Conservation (phyloP, 495 filamentous ascomycete genomes). For the Penicillium salamii region DNA sequence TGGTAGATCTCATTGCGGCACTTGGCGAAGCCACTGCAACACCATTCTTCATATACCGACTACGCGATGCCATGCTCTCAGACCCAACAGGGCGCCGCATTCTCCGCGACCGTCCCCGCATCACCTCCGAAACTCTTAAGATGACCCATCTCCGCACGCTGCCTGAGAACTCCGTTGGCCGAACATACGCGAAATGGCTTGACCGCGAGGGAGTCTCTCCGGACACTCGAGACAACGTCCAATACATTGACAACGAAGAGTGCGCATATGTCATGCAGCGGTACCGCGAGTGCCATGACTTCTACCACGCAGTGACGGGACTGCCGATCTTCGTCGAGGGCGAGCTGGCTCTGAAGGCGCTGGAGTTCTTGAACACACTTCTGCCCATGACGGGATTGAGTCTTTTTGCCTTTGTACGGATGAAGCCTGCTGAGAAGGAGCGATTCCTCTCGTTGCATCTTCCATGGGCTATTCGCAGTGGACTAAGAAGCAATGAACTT, state of each 20-base stretch:
- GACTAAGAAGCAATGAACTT: constrained; percentile 70
- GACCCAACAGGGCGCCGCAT: constrained; percentile 85
- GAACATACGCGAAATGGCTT: constrained; percentile 81
- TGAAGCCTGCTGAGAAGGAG: constrained; percentile 72
- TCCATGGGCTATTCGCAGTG: constrained; percentile 89
- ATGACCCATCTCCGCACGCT: constrained; percentile 68
- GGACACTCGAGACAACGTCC: constrained; percentile 76
- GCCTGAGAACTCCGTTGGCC: constrained; percentile 74
- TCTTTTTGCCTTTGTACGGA: constrained; percentile 62
- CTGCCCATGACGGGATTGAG: constrained; percentile 93
- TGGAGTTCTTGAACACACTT: constrained; percentile 92
- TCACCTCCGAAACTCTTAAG: constrained; percentile 73
- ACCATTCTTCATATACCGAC: constrained; percentile 91
- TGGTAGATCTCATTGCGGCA: constrained; percentile 82
- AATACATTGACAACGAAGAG: constrained; percentile 90
- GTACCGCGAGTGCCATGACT: constrained; percentile 96
- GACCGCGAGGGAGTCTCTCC: constrained; percentile 90
- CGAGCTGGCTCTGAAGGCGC: constrained; percentile 90
- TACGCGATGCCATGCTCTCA: constrained; percentile 86
- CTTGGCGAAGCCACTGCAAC: constrained; percentile 91
- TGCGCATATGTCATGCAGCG: constrained; percentile 99
- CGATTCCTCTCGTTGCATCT: constrained; percentile 74
- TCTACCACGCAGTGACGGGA: constrained; percentile 94
- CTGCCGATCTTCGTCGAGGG: constrained; percentile 90
- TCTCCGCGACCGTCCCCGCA: constrained; percentile 83